Base-by-base conservation (phyloP, 2,329 filamentous ascomycete species). In the Beauveria sp. region DNA sequence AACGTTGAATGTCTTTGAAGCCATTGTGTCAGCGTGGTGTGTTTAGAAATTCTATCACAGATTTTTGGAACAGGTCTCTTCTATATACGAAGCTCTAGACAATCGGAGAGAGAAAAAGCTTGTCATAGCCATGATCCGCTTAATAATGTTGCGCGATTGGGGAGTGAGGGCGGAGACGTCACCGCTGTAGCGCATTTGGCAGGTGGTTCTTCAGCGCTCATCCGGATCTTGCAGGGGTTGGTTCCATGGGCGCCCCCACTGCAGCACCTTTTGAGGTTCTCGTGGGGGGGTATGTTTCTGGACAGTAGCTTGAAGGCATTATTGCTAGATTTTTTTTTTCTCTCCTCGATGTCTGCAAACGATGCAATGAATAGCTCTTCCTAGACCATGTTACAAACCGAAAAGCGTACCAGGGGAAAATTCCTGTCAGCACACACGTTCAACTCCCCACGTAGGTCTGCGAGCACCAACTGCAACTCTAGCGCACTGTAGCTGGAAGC, bases 1-100 rank as follows among this genome's bases (percentile, higher is more conserved):
- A 20, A 82, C 78, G 64, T 81, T 81, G 72, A 78, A 78, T 20
- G 71, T 71, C 66, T 77, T 77, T 63, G 20, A 52, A 45, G 55
- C 58, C 60, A 56, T 62, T 51, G 8, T 61, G 45, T 30, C n/a
- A 34, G 26, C 30, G 14, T 49, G n/a, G 2, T 8, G 5, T 10
- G 30, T 40, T 42, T 59, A 6, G 5, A 18, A 60, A 26, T 3
- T 1, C 24, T 34, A 14, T 10, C 34, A 28, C 28, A 20, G 7
- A 28, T 22, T 22, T 14, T 42, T 14, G 46, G 46, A n/a, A 45
- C 1, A 24, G 20, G 16, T 20, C 46, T 22, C 16, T 22, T 9
- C 38, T 58, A 58, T 58, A 58, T 51, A 58, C 14, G 18, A 58
- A 58, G 45, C 30, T 58, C 8, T 22, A 30, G 45, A 57, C 22